Conservation (phyloP, 2,329 filamentous ascomycete species). For the Colletotrichum agaves region DNA sequence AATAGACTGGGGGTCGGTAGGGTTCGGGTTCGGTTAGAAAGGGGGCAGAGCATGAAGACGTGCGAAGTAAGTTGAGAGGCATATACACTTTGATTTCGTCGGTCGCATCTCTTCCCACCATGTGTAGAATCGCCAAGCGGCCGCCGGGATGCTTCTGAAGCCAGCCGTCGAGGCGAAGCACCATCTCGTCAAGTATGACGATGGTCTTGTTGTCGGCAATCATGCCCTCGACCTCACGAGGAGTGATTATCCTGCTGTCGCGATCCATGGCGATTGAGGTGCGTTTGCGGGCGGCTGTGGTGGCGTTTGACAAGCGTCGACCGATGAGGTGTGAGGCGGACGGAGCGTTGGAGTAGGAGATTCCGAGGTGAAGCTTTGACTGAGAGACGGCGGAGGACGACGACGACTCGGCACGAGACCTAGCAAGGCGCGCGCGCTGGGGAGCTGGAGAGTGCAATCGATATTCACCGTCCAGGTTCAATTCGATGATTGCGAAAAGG, state of each 20-base stretch:
- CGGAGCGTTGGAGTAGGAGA: not conserved
- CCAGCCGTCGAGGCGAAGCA: slow-evolving; percentile 68
- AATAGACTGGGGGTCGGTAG: slow-evolving; percentile 4
- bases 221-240: slow-evolving; percentile 59
- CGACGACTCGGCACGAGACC: not conserved
- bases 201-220: slow-evolving; percentile 66
- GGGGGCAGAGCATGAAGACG: not conserved
- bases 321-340: not conserved
- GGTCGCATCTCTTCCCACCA: slow-evolving; percentile 68
- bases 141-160: slow-evolving; percentile 69
- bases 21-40: not conserved
- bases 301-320: not conserved
- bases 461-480: slow-evolving; percentile 1
- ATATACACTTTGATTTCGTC: slow-evolving; percentile 68
- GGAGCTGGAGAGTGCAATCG: not conserved
- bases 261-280: slow-evolving; percentile 47
- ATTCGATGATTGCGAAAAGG: not conserved
- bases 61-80: slow-evolving; percentile 23
- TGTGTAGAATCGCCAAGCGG: slow-evolving; percentile 67
- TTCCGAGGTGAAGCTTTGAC: not conserved
- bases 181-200: slow-evolving; percentile 65
- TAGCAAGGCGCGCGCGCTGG: not conserved
- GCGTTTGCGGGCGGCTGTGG: not conserved
- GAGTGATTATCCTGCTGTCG: slow-evolving; percentile 53
- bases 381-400: not conserved